Conservation (phyloP, 768 basidiomycete species). For the Tylopilus plumbeoviolaceoides region DNA sequence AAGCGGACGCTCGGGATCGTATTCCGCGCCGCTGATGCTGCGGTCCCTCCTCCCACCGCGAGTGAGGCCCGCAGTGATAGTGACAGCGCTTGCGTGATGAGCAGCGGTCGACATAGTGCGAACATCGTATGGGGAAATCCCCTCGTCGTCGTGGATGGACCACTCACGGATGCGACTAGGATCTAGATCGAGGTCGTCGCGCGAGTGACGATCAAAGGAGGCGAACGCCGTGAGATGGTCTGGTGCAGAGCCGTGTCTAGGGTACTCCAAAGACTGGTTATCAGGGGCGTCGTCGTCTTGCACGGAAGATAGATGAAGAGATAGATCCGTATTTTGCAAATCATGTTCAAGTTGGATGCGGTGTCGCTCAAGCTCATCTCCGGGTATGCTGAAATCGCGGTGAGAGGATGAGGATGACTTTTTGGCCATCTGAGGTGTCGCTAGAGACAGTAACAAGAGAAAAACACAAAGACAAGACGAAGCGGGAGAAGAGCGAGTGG, state of each 20-base stretch:
- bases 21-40: constrained; percentile 73
- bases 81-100: constrained; percentile 87
- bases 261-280: constrained; percentile 60
- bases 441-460: constrained; percentile 15
- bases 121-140: constrained; percentile 60
- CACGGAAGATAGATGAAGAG: constrained; percentile 62
- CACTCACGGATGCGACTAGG: constrained; percentile 49
- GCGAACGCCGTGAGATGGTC: constrained; percentile 52
- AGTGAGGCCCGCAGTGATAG: constrained; percentile 76
- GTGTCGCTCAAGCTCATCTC: constrained; percentile 71
- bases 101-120: constrained; percentile 78
- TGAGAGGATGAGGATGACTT: constrained; percentile 23
- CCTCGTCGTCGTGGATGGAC: constrained; percentile 66
- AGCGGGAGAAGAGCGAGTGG: constrained; percentile 6
- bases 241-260: constrained; percentile 63
- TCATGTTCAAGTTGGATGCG: constrained; percentile 79
- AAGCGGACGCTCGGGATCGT: constrained; percentile 79
- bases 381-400: constrained; percentile 53
- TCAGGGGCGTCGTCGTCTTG: constrained; percentile 40
- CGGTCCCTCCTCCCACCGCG: constrained; percentile 47
- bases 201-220: constrained; percentile 57
- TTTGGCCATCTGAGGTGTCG: constrained; percentile 24
- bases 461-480: constrained; percentile 11
- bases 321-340: constrained; percentile 67
- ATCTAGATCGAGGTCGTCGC: constrained; percentile 54